A percentile compares a stretch with the other conserved stretches of the same genome.
phyloP scores from a whole-genome alignment of 495 filamentous ascomycete species.

The Penicillium cosmopolitanum region DNA sequence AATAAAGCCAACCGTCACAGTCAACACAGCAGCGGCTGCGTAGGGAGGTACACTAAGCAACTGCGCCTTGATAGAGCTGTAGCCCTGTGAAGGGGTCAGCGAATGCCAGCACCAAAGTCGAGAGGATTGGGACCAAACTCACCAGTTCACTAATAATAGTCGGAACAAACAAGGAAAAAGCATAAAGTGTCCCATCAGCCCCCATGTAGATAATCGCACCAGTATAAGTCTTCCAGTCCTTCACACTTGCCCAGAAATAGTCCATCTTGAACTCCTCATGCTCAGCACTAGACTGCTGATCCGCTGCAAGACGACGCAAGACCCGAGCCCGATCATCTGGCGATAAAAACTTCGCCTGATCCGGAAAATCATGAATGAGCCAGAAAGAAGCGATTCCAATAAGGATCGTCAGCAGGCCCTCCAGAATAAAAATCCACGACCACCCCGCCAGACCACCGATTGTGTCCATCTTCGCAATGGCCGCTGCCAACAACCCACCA shows the following conservation, averaged over 20 bases:
- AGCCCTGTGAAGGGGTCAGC: constrained; percentile 49
- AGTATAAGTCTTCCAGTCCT: constrained; percentile 87
- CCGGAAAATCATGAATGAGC: constrained; percentile 90
- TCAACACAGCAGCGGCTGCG: constrained; percentile 77
- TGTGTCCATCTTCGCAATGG: constrained; percentile 67
- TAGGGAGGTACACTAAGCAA: constrained; percentile 89
- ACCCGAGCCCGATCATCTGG: constrained; percentile 74
- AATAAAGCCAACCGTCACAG: constrained; percentile 73
- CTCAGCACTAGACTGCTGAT: constrained; percentile 77
- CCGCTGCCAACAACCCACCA: constrained; percentile 57
- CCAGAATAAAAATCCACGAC: constrained; percentile 80
- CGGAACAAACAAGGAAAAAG: constrained; percentile 88
- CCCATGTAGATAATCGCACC: constrained; percentile 84
- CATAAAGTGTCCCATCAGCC: constrained; percentile 71
- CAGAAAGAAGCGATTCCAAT: constrained; percentile 77
- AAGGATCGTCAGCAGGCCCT: constrained; percentile 75
- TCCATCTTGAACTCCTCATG: constrained; percentile 78
- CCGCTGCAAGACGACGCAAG: constrained; percentile 68
- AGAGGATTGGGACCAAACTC: constrained; percentile 18
- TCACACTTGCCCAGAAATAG: constrained; percentile 75
- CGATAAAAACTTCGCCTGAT: constrained; percentile 76
- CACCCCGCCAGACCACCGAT: constrained; percentile 68
- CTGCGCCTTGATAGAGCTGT: constrained; percentile 69
- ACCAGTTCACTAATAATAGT: constrained; percentile 71
- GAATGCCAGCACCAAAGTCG: constrained; percentile 21